Evolutionary conservation across 2,329 filamentous ascomycete genomes (phyloP).

Genomic region (Laburnicola sp.): DNA sequence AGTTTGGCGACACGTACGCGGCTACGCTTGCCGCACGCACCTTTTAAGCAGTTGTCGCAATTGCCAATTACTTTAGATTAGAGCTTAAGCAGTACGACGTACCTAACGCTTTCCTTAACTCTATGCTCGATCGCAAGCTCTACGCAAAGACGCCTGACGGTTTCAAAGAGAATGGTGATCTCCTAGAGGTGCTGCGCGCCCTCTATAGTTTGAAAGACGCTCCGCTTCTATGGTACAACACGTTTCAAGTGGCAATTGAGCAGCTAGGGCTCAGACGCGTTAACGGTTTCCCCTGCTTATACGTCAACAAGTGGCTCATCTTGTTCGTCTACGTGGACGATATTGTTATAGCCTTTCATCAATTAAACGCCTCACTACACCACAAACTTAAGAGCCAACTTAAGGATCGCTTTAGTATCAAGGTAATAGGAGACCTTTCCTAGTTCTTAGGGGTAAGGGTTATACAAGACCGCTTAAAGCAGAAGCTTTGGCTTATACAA

Average conservation of each 20-base stretch:
- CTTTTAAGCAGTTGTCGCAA: conserved; percentile 25
- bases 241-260: conserved; percentile 16
- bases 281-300: conserved; percentile 14
- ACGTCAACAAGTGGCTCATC: conserved; percentile 8
- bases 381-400: conserved; percentile 9
- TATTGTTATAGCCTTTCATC: not conserved
- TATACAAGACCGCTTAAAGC: conserved; percentile 4
- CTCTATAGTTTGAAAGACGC: conserved; percentile 28
- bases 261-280: conserved; percentile 16
- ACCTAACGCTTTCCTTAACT: conserved; percentile 29
- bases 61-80: conserved; percentile 24
- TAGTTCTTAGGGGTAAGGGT: conserved; percentile 16
- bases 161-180: conserved; percentile 9
- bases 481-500: conserved; percentile 14
- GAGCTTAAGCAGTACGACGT: conserved; percentile 23
- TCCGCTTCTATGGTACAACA: conserved; percentile 22
- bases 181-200: conserved; percentile 17
- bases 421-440: conserved; percentile 7
- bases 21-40: conserved; percentile 22
- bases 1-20: conserved; percentile 15
- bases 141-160: conserved; percentile 20
- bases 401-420: conserved; percentile 4
- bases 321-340: conserved; percentile 19
- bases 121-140: conserved; percentile 8
- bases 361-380: not conserved